Percentiles rank a stretch among this genome's conserved stretches.
These are phyloP conservation scores for Termitomyces sp. DNA, from an alignment of 768 basidiomycete species.

Conservation along the genomic window DNA sequence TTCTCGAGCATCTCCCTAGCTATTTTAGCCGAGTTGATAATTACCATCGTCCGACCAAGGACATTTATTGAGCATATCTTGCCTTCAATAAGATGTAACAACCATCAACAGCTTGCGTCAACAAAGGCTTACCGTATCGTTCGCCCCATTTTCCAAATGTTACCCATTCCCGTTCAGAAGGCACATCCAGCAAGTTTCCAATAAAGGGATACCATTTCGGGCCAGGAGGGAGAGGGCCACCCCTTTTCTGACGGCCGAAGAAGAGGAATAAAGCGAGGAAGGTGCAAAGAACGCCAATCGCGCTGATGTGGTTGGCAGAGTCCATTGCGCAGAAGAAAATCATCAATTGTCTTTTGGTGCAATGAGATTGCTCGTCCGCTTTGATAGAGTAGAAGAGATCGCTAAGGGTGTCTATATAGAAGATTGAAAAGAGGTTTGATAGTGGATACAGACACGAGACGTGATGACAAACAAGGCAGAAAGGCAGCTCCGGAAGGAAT, in stretches of 20 bases:
- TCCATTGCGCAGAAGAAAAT: not conserved
- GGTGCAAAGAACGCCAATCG: conserved; percentile 23
- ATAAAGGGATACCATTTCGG: conserved; percentile 2
- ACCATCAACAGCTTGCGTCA: not conserved
- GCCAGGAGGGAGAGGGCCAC: conserved; percentile 1
- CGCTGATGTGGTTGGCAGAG: not conserved
- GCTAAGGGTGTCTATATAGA: not conserved
- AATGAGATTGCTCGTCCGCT: not conserved
- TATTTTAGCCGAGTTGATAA: conserved; percentile 14
- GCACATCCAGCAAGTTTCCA: conserved; percentile 5
- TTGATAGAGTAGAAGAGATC: not conserved
- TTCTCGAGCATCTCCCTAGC: too few relatives aligned
- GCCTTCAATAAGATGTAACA: conserved; percentile 26
- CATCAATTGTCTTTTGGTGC: not conserved
- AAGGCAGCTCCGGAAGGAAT: not conserved
- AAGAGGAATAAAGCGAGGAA: conserved; percentile 28
- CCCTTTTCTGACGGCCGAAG: conserved; percentile 14
- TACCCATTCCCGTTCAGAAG: not conserved
- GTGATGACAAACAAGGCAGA: not conserved
- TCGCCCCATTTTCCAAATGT: conserved; percentile 5
- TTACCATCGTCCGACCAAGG: conserved; percentile 50
- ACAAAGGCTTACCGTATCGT: conserved; percentile 1
- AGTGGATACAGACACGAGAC: not conserved
- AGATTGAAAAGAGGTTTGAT: not conserved
- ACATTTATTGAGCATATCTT: conserved; percentile 56